Evolutionary conservation across 306 rosid species (phyloP).

Genomic region (Styphnolobium japonicum): DNA sequence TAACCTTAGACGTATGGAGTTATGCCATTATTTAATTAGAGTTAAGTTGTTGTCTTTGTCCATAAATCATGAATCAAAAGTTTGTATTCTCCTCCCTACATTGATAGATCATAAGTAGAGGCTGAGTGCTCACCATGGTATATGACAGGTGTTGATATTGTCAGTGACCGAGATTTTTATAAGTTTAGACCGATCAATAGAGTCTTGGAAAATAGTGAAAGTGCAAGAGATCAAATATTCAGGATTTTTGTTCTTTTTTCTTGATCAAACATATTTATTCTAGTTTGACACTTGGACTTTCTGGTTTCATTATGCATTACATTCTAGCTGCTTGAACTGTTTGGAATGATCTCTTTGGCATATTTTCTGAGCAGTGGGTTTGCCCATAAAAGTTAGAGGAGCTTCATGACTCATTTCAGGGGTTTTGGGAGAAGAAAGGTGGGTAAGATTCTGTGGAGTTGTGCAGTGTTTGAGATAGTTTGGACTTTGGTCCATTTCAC

Average conservation of each 20-base stretch:
- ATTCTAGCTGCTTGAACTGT: constrained; percentile 2
- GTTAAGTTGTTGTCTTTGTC: neutral
- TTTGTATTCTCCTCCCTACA: neutral
- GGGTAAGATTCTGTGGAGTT: constrained; percentile 24
- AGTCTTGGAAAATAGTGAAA: neutral
- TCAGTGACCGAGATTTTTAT: neutral
- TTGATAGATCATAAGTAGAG: neutral
- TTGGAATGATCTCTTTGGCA: constrained; percentile 20
- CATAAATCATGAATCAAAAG: neutral
- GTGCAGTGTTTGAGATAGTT: constrained; percentile 9
- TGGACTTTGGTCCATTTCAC: constrained; percentile 7
- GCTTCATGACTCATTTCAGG: constrained; percentile 20
- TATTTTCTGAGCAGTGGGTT: constrained; percentile 22
- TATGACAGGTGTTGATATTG: neutral
- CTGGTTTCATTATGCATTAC: neutral
- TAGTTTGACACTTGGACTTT: constrained; percentile 12
- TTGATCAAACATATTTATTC: neutral
- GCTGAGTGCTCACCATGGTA: neutral
- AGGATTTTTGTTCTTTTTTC: neutral
- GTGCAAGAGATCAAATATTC: neutral
- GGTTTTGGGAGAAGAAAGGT: constrained; percentile 22
- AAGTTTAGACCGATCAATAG: neutral
- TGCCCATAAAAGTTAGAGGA: constrained; percentile 9
- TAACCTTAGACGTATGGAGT: neutral
- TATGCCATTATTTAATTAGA: neutral